Evolutionary conservation across 495 filamentous ascomycete genomes (phyloP).

Genomic region (Xylaria curta): DNA sequence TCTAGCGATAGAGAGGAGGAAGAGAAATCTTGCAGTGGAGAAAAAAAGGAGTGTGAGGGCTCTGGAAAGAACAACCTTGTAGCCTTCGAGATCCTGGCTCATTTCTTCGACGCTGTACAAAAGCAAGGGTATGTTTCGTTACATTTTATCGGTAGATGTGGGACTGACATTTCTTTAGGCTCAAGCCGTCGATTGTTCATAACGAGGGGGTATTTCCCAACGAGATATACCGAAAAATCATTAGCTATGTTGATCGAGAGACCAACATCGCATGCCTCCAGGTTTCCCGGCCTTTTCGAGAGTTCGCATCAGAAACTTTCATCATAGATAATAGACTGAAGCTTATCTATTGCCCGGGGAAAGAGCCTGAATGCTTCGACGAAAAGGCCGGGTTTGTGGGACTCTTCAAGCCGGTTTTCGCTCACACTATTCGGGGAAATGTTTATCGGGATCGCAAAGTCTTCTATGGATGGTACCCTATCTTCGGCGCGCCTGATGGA

Average conservation of each 20-base stretch:
- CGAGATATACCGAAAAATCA: neutral
- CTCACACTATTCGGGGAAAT: too few relatives aligned
- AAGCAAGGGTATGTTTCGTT: constrained; percentile 7
- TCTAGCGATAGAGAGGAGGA: too few relatives aligned
- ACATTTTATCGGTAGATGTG: neutral
- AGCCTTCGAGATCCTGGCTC: neutral
- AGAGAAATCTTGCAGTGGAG: too few relatives aligned
- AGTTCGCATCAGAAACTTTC: constrained; percentile 5
- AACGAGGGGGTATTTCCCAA: constrained; percentile 12
- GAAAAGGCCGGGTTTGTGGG: neutral
- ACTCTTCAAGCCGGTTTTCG: neutral
- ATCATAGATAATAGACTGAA: neutral
- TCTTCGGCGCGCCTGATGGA: neutral
- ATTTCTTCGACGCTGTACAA: constrained; percentile 13
- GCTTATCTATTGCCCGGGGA: neutral
- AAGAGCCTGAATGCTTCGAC: constrained; percentile 4
- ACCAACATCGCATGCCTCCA: constrained; percentile 13
- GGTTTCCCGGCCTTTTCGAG: constrained; percentile 5
- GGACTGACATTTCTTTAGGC: constrained; percentile 10
- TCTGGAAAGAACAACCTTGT: neutral
- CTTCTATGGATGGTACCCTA: neutral
- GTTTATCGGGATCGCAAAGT: neutral
- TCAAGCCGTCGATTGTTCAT: neutral
- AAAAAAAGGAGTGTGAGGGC: neutral
- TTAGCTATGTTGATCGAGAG: neutral